Evolutionary conservation across 805 yeast species (phyloP).

Genomic region (Saccharomycopsis microspora): DNA sequence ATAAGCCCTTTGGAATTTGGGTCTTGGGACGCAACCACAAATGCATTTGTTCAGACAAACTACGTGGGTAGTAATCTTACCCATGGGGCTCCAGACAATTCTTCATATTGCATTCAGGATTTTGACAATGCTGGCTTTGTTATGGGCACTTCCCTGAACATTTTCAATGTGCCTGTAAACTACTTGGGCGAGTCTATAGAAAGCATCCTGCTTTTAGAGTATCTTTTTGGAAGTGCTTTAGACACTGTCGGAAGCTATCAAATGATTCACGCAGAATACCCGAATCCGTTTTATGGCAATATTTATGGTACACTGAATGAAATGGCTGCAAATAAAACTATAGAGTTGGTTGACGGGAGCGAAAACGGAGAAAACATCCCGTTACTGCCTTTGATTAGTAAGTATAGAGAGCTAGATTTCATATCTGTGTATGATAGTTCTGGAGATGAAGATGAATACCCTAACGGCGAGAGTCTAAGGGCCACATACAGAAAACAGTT

Average conservation of each 20-base stretch:
- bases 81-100: constrained; percentile 41
- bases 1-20: constrained; percentile 60
- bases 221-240: constrained; percentile 33
- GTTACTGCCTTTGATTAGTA: constrained; percentile 40
- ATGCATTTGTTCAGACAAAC: constrained; percentile 51
- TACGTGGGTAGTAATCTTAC: constrained; percentile 58
- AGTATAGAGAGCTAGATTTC: constrained; percentile 42
- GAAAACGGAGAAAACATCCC: constrained; percentile 50
- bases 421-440: constrained; percentile 42
- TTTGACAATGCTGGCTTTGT: constrained; percentile 75
- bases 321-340: background rate
- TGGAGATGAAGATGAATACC: constrained; percentile 33
- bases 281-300: constrained; percentile 56
- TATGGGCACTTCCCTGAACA: constrained; percentile 73
- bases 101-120: constrained; percentile 30
- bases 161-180: constrained; percentile 60
- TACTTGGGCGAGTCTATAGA: constrained; percentile 45
- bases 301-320: constrained; percentile 30
- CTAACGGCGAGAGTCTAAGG: constrained; percentile 33
- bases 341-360: constrained; percentile 48
- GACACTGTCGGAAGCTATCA: constrained; percentile 74
- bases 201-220: constrained; percentile 32
- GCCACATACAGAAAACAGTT: constrained; percentile 32
- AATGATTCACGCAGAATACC: constrained; percentile 47
- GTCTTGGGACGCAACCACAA: constrained; percentile 74